Base-by-base conservation (phyloP, 2,329 filamentous ascomycete genomes). In the Coniochaeta hoffmannii region DNA sequence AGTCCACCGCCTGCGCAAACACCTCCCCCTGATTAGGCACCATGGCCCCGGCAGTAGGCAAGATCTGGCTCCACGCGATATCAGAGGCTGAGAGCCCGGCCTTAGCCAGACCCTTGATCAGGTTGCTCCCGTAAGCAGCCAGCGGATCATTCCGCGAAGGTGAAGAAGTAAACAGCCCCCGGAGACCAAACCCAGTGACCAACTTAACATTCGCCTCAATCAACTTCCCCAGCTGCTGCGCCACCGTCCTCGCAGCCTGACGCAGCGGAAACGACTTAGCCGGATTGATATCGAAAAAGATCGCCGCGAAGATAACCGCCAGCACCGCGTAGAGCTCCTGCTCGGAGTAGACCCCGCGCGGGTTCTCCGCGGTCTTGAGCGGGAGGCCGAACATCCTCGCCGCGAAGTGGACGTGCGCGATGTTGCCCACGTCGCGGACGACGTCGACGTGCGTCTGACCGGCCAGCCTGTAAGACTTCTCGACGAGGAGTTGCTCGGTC, bases 1-100 rank as follows among this genome's bases (percentile, higher is more conserved):
- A 90, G 65, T 91, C 87, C 17, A 90, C 74, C 1, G 87, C 77
- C 71, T 89, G 86, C 1, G 86, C 82, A 65, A 91, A 90, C 63
- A 87, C 75, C 64, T 88, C 82, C 1, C 81, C 84, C 66, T 91
- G 86, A 62, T 83, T 88, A 1, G 88, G 84, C 8, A 89, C 83
- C 68, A 87, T 80, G 1, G 85, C 81, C 4, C 78, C 79, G 0
- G 84, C 82, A 0, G 84, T 84, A 0, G 88, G 88, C 51, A 91
- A 64, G 36, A 91, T 78, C 65, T 89, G 85, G 24, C 79, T 79
- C 81, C 84, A 89, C 0, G 87, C 83, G 58, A 91, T 83, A 53
- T 91, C 85, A 24, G 83, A 76, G 2, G 77, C 72, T 53, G 75
- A 81, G 56, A 89, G 67, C 0, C 87, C 87, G 11, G 75, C 74